Evolutionary conservation across 768 basidiomycete species (phyloP).

Genomic region (Clavulina sp.): DNA sequence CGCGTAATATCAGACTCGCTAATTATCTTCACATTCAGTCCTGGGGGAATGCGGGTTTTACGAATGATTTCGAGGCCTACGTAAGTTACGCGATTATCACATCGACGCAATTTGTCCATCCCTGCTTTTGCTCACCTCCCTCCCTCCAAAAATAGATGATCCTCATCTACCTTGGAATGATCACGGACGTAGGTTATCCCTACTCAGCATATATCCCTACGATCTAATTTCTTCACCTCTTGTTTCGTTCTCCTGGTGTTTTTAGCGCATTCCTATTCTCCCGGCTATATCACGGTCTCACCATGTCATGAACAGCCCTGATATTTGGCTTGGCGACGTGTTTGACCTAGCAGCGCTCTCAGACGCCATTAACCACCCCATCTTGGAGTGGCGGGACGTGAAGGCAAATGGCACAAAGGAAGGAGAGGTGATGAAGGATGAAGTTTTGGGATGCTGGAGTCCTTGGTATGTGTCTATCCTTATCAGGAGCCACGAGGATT

Average conservation of each 20-base stretch:
- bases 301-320: conserved; percentile 16
- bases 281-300: conserved; percentile 36
- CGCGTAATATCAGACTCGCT: background rate
- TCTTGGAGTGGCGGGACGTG: conserved; percentile 48
- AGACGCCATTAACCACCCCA: conserved; percentile 26
- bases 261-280: conserved; percentile 41
- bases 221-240: no score
- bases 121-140: background rate
- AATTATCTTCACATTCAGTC: background rate
- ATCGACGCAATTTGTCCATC: background rate
- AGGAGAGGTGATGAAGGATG: conserved; percentile 14
- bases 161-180: background rate
- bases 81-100: background rate
- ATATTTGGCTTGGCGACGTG: conserved; percentile 37
- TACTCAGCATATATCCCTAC: no score
- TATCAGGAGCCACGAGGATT: background rate
- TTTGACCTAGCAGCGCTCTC: conserved; percentile 40
- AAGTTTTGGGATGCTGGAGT: conserved; percentile 26
- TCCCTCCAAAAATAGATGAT: background rate
- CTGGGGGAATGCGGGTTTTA: background rate
- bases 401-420: conserved; percentile 23
- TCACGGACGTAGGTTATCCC: no score
- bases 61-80: background rate
- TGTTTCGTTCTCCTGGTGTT: no score
- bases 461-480: conserved; percentile 17